Percentiles rank a stretch among this genome's conserved stretches.
phyloP scores from a whole-genome alignment of 179 eudicot species.

The Sideroxylon spinosum region DNA sequence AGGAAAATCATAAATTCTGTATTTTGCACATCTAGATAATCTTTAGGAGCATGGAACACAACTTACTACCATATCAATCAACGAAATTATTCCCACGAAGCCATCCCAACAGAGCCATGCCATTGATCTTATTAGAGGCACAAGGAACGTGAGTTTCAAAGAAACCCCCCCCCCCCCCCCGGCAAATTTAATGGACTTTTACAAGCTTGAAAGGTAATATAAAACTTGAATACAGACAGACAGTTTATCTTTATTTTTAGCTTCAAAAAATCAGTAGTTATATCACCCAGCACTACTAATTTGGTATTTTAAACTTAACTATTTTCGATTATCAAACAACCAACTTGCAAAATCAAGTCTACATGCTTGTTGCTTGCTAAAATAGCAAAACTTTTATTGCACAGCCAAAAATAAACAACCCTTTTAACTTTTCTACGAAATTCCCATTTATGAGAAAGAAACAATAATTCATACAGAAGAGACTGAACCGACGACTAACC shows the following conservation, averaged over 20 bases:
- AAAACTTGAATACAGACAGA: too few species aligned
- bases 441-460: too few species aligned
- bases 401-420: too few species aligned
- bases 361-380: background rate
- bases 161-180: too few species aligned
- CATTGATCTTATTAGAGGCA: background rate
- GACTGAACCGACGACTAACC: too few species aligned
- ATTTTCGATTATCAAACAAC: background rate
- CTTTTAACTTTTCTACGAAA: too few species aligned
- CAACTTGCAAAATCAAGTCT: background rate
- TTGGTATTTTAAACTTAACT: too few species aligned
- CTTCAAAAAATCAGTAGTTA: too few species aligned
- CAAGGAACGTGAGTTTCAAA: background rate
- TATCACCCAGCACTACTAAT: too few species aligned
- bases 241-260: background rate
- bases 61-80: background rate
- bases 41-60: background rate
- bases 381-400: background rate
- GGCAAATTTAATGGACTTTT: too few species aligned
- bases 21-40: background rate
- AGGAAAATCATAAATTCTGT: constrained; percentile 12
- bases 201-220: too few species aligned
- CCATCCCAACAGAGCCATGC: background rate
- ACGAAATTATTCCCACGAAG: background rate
- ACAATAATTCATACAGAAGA: too few species aligned